Percentiles rank a stretch among this genome's conserved stretches.
phyloP scores from a whole-genome alignment of 306 rosid genomes.

The Macrotyloma uniflorum region DNA sequence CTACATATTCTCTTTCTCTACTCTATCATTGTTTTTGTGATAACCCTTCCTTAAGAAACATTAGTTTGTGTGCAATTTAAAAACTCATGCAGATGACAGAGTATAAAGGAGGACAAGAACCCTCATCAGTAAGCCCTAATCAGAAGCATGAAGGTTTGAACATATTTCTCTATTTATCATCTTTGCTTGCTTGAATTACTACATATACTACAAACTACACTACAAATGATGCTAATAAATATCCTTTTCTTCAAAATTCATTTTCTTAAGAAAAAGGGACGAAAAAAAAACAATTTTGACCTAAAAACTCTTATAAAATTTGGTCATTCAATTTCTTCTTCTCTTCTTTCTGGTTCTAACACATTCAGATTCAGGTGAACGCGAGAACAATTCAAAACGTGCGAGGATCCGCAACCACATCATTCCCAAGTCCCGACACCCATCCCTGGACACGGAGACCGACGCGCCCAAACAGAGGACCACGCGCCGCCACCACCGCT shows the following conservation, averaged over 20 bases:
- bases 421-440: constrained; percentile 48
- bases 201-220: no score
- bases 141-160: constrained; percentile 60
- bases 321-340: no score
- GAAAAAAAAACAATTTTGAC: no score
- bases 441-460: constrained; percentile 30
- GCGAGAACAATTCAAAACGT: neutral
- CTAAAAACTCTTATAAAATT: no score
- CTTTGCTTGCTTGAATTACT: no score
- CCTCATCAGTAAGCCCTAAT: constrained; percentile 33
- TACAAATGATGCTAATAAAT: no score
- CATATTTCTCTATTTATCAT: neutral
- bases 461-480: constrained; percentile 39
- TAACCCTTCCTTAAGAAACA: neutral
- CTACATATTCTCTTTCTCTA: neutral
- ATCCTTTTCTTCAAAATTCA: no score
- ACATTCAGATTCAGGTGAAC: neutral
- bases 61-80: constrained; percentile 13
- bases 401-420: neutral
- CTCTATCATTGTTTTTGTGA: neutral
- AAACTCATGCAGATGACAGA: constrained; percentile 63
- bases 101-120: constrained; percentile 43
- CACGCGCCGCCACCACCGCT: constrained; percentile 54
- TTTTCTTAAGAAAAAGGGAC: no score
- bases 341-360: no score